A percentile compares a stretch with the other conserved stretches of the same genome.
Evolutionary conservation across 2,329 filamentous ascomycete genomes (phyloP).

Genomic region (Aspergillus sp.): DNA sequence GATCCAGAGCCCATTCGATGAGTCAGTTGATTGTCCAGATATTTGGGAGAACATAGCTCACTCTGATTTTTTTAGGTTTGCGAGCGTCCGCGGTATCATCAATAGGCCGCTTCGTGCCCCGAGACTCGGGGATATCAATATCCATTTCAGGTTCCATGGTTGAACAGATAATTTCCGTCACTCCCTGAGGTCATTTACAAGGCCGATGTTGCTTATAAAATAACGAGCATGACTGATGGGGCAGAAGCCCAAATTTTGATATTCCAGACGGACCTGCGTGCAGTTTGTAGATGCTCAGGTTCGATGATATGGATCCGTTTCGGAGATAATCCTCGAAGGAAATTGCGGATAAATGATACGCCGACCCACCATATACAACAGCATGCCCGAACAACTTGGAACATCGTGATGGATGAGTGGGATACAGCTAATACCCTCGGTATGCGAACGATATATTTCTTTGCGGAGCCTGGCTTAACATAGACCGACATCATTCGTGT

Average conservation of each 20-base stretch:
- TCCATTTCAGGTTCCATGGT: conserved; percentile 39
- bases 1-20: conserved; percentile 71
- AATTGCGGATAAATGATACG: background rate
- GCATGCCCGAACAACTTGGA: background rate
- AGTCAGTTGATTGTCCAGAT: background rate
- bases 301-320: background rate
- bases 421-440: too few species aligned
- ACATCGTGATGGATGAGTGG: too few species aligned
- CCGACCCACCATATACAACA: background rate
- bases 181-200: background rate
- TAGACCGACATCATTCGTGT: too few species aligned
- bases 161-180: background rate
- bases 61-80: conserved; percentile 52
- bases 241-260: background rate
- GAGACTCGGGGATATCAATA: conserved; percentile 35
- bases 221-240: background rate
- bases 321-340: background rate
- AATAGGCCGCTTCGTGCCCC: conserved; percentile 53
- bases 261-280: background rate
- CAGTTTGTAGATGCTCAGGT: background rate
- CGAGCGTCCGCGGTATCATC: conserved; percentile 41
- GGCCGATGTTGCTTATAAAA: background rate
- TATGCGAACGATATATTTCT: too few species aligned
- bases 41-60: conserved; percentile 10
- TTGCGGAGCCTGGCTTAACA: too few species aligned